Base-by-base conservation (phyloP, 352 stramenopile species). In the Peronospora belbahrii region DNA sequence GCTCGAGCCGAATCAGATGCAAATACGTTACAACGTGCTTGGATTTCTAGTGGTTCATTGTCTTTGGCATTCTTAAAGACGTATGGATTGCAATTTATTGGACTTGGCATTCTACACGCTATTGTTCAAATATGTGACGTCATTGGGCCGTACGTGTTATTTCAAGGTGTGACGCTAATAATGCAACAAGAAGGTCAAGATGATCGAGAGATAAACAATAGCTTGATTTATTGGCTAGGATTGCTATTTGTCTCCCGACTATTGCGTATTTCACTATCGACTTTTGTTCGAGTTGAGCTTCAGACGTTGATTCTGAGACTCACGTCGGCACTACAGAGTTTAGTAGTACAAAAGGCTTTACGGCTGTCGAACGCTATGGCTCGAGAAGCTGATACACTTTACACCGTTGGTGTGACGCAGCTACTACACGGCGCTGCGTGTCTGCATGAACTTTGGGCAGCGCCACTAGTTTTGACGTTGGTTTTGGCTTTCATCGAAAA, bases 321-420 rank as follows among this genome's bases (percentile, higher is more conserved):
- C 35, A 74, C 74, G 13, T 62, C 69, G 41, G 74, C 68, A 30
- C 58, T 91, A 43, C 76, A 87, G 63, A 83, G 70, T 53, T 51
- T 86, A 33, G 63, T 91, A 2, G 83, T 87, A 52, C 76, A 84
- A 52, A 88, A 88, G 51, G 66, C 74, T 18, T 50, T 88, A 35
- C 59, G 73, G 0, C 61, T 88, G 8, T 62, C 59, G 11, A 56
- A 56, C 13, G 54, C 58, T 5, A 60, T 45, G 4, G 34, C 42
- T 13, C 70, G 70, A 45, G 67, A 69, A 25, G 66, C 60, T 13
- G 62, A 66, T 32, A 65, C 73, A 14, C 68, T 88, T 20, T 88
- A 85, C 59, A 70, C 66, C 6, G 63, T 69, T 10, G 80, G 88
- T 56, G 60, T 86, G 28, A 52, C 65, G 20, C 70, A 71, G 33